Base-by-base conservation (phyloP, 768 basidiomycete species). In the Baorangia bicolor region DNA sequence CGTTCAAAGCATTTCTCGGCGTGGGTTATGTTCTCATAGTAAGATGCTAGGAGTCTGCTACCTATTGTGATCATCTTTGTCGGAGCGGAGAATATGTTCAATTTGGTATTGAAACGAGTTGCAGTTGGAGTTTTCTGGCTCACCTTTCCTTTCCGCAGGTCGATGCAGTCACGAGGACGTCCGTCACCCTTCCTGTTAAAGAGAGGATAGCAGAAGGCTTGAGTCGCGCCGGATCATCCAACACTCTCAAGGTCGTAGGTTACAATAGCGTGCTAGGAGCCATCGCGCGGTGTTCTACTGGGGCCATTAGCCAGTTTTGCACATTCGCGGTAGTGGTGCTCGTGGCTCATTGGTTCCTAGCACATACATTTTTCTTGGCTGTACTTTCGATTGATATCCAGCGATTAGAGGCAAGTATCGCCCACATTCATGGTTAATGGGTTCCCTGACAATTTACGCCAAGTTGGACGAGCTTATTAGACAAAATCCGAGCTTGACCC, bases 31-130 rank as follows among this genome's bases (percentile, higher is more conserved):
- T 47, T 44, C 59, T 70, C 27, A 62, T 44, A 20, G 7, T 51
- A 39, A 23, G 47, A 28, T 20, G 6, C 11, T 55, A 92, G 91
- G 91, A 87, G 90, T 67, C 74, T 96, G 39, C 77, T 99, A 49
- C 95, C 95, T 2, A 90, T 98, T 55, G 89, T 97, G 35, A 94
- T 99, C 48, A 84, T 94, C 8, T 95, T 98, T 61, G 90, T 96
- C 16, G 96, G 96, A 3, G 90, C 93, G 3, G 96, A 98, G 75
- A 98, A 98, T 64, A 98, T 98, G 95, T 92, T 94, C 69, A 90
- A 87, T 64, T 77, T 99, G 69, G 94, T 94, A 70, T 59, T 86
- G 71, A 34, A 30, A 49, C 21, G 25, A 16, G 23, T 42, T 45
- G 4, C 38, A 20, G 34, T 63, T 54, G 49, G 27, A 41, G 52